These are phyloP conservation scores for Epichloe scottii DNA, from an alignment of 2,329 filamentous ascomycete species.

Conservation along the genomic window DNA sequence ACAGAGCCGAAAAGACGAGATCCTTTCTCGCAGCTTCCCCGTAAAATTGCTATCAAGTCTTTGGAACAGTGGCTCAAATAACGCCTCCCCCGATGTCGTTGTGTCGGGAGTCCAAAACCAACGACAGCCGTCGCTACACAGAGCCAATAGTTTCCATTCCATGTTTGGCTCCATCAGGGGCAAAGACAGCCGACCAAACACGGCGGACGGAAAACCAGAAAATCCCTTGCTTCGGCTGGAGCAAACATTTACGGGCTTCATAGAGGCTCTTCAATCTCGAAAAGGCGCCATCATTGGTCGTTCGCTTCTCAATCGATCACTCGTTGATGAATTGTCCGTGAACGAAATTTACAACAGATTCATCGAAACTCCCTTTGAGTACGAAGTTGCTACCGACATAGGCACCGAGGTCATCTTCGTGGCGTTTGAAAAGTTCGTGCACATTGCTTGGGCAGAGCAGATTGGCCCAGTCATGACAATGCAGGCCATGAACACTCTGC, in stretches of 20 bases:
- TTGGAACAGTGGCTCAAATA: constrained; percentile 48
- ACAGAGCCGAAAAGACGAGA: constrained; percentile 50
- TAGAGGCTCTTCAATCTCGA: constrained; percentile 68
- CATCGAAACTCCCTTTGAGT: constrained; percentile 69
- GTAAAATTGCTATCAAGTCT: constrained; percentile 83
- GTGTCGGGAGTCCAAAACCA: constrained; percentile 24
- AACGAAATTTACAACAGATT: constrained; percentile 86
- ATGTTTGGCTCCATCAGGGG: constrained; percentile 42
- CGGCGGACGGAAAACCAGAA: constrained; percentile 41
- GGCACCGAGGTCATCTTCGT: constrained; percentile 77
- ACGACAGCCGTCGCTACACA: constrained; percentile 28
- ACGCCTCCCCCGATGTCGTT: constrained; percentile 15
- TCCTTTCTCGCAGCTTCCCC: constrained; percentile 72
- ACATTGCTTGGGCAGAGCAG: constrained; percentile 75
- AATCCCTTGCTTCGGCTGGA: constrained; percentile 65
- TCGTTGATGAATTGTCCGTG: constrained; percentile 65
- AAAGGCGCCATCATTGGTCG: constrained; percentile 80
- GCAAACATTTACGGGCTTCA: constrained; percentile 73
- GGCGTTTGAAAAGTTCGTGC: constrained; percentile 86
- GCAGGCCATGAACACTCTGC: constrained; percentile 60
- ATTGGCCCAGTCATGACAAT: constrained; percentile 75
- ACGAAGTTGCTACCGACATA: constrained; percentile 62
- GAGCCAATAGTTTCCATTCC: constrained; percentile 37
- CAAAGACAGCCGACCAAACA: constrained; percentile 22
- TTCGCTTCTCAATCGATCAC: constrained; percentile 54